Base-by-base conservation (phyloP, 1,284 basidiomycete genomes). In the Vanrija sp. region DNA sequence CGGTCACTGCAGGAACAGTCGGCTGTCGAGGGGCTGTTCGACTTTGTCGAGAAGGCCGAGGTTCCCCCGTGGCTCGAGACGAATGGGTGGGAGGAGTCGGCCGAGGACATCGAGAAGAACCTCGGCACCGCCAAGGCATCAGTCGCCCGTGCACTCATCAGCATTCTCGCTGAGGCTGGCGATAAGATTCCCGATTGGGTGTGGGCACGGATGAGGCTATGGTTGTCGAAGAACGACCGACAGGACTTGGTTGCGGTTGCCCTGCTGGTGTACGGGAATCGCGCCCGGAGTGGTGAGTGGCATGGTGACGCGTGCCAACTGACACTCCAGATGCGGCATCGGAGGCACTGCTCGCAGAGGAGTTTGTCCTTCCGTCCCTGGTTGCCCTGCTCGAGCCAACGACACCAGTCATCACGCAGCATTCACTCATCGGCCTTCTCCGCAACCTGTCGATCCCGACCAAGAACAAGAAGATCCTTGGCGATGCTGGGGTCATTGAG, bases 101-200 rank as follows among this genome's bases (percentile, higher is more conserved):
- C 20, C 10, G 20, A 44, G 43, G 43, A 57, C 19, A 36, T 18
- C 22, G 41, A 51, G 15, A 61, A 89, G 66, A 79, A 80, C 0
- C 86, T 95, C 54, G 83, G 85, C 54, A 80, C 84, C 24, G 88
- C 87, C 73, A 97, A 95, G 77, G 87, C 85, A 0, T 86, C 86
- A 0, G 77, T 90, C 3, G 85, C 93, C 63, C 89, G 89, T 63
- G 83, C 85, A 1, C 80, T 96, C 16, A 89, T 97, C 14, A 88
- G 89, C 60, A 81, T 89, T 20, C 85, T 89, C 63, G 82, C 84
- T 59, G 83, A 87, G 51, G 81, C 84, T 7, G 31, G 31, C 9
- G 31, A 31, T 14, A 76, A 93, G 14, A 89, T 84, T 82, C 83
- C 85, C 57, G 79, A 83, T 41, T 79, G 79, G 69, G 85, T 93